Percentiles rank a stretch among this genome's conserved stretches.
Evolutionary conservation across 1,139 yeast genomes (phyloP).

Genomic region (Pichia sp.): DNA sequence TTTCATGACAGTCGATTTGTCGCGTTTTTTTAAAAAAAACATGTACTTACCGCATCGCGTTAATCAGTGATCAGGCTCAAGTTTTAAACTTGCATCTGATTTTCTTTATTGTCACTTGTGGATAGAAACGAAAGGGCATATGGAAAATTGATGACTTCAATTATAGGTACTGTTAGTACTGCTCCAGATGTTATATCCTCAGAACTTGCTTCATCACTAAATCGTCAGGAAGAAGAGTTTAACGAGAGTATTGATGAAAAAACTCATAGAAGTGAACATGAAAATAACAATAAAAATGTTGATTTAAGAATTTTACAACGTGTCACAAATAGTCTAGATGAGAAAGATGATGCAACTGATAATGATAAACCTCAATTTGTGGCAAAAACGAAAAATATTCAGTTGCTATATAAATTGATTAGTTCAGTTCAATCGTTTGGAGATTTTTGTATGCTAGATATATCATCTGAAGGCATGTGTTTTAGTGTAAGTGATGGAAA

Average conservation of each 20-base stretch:
- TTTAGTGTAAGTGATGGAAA: slow-evolving; percentile 28
- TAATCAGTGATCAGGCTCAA: too few species aligned
- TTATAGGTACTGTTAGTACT: not conserved
- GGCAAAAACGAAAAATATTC: slow-evolving; percentile 25
- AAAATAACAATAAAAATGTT: slow-evolving; percentile 29
- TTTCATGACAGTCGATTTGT: too few species aligned
- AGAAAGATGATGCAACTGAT: not conserved
- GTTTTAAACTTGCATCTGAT: too few species aligned
- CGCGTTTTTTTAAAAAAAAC: too few species aligned
- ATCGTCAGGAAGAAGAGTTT: too few species aligned
- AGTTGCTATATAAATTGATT: slow-evolving; percentile 22
- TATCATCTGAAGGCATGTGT: slow-evolving; percentile 25
- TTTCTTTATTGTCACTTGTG: too few species aligned
- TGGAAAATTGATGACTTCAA: not conserved
- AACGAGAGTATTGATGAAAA: not conserved
- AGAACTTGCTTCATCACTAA: not conserved
- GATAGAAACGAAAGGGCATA: too few species aligned
- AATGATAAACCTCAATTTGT: slow-evolving; percentile 17
- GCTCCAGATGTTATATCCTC: not conserved
- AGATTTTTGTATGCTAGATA: slow-evolving; percentile 23
- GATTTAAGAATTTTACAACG: too few species aligned
- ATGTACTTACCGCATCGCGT: too few species aligned
- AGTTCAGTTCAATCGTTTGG: slow-evolving; percentile 28
- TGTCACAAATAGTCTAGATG: too few species aligned
- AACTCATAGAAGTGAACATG: slow-evolving; percentile 30